Evolutionary conservation across 1,284 basidiomycete genomes (phyloP).

Genomic region (Marasmius sp.): DNA sequence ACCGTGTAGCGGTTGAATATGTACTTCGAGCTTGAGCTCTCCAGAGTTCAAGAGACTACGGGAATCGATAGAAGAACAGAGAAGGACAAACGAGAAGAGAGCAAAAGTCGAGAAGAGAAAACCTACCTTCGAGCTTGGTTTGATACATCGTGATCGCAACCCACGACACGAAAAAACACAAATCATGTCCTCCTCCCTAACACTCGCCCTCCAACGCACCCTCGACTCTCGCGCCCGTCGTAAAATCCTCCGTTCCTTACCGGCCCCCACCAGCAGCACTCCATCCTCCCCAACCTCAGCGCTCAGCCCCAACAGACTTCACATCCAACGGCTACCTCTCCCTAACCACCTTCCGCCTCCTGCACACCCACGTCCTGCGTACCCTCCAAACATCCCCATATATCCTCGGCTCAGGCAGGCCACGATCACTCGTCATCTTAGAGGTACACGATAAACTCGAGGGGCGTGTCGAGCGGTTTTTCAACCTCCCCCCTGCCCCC

Average conservation of each 20-base stretch:
- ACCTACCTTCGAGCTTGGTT: no score
- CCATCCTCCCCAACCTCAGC: conserved; percentile 14
- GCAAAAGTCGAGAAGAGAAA: no score
- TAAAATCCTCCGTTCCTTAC: conserved; percentile 60
- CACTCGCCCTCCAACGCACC: conserved; percentile 34
- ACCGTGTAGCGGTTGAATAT: no score
- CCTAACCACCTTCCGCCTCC: conserved; percentile 58
- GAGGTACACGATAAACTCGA: conserved; percentile 71
- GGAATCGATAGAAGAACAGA: no score
- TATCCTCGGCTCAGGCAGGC: conserved; percentile 89
- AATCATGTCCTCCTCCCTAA: background rate
- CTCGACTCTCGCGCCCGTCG: conserved; percentile 63
- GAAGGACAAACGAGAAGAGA: no score
- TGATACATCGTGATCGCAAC: no score
- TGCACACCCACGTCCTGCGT: conserved; percentile 59
- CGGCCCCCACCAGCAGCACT: conserved; percentile 37
- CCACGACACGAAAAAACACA: no score
- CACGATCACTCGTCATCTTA: conserved; percentile 85
- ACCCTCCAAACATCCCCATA: conserved; percentile 52
- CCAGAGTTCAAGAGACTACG: no score
- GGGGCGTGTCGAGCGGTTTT: conserved; percentile 62
- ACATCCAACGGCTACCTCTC: conserved; percentile 95
- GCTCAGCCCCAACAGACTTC: no score
- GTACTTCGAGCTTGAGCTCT: no score
- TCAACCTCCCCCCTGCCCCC: conserved; percentile 37